Evolutionary conservation across 495 filamentous ascomycete species (phyloP).

Genomic region (Aspergillus hancockii): DNA sequence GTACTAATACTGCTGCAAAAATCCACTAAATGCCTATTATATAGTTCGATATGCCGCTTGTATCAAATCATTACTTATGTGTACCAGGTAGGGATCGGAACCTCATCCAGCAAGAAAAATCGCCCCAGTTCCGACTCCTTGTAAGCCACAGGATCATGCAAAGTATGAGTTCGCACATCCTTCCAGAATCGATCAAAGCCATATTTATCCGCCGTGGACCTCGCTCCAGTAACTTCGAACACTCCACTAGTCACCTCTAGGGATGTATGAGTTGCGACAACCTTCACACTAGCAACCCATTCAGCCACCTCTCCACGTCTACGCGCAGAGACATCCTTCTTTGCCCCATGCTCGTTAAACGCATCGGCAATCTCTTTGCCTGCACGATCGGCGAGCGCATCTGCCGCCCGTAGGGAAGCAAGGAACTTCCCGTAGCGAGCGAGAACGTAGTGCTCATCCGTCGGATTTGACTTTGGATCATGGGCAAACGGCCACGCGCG

Average conservation of each 20-base stretch:
- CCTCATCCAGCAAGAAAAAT: slow-evolving; percentile 51
- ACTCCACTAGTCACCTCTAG: slow-evolving; percentile 56
- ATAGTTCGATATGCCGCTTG: no score
- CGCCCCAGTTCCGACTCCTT: slow-evolving; percentile 60
- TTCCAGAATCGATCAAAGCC: slow-evolving; percentile 63
- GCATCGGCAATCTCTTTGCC: slow-evolving; percentile 44
- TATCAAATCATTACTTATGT: slow-evolving; percentile 31
- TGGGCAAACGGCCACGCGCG: slow-evolving; percentile 62
- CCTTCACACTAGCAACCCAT: slow-evolving; percentile 60
- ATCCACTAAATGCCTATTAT: no score
- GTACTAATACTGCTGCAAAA: no score
- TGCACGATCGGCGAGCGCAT: slow-evolving; percentile 55
- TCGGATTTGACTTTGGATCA: slow-evolving; percentile 52
- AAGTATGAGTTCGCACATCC: slow-evolving; percentile 58
- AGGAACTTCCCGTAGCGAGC: slow-evolving; percentile 61
- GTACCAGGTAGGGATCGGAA: slow-evolving; percentile 61
- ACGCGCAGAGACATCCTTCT: slow-evolving; percentile 41
- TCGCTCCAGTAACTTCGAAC: slow-evolving; percentile 60
- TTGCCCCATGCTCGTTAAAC: slow-evolving; percentile 36
- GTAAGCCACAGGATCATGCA: slow-evolving; percentile 65
- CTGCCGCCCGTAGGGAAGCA: slow-evolving; percentile 57
- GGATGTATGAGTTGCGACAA: slow-evolving; percentile 58
- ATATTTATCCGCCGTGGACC: slow-evolving; percentile 52
- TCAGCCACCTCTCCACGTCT: slow-evolving; percentile 59
- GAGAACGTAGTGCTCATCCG: slow-evolving; percentile 64